These are phyloP conservation scores for Rhizopogon sp. DNA, from an alignment of 768 basidiomycete genomes.

Conservation along the genomic window DNA sequence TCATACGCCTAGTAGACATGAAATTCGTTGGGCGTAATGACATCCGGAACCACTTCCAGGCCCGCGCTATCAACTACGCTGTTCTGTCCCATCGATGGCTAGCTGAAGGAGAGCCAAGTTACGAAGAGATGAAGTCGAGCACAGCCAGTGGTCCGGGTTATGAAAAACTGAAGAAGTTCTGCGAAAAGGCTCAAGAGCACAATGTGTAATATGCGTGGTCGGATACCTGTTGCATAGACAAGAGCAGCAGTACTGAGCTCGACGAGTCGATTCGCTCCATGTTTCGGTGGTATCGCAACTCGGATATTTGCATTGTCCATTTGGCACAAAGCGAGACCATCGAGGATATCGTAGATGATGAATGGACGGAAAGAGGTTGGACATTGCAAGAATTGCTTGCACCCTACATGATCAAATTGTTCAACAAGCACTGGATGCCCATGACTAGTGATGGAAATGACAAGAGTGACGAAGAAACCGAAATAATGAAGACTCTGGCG, in stretches of 20 bases:
- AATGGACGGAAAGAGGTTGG: constrained; percentile 5
- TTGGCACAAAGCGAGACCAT: background rate
- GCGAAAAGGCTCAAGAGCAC: too few relatives aligned
- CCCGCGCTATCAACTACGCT: background rate
- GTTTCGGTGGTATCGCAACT: constrained; percentile 10
- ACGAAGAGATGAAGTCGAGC: background rate
- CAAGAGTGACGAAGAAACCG: too few relatives aligned
- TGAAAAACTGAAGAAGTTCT: background rate
- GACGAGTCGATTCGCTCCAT: constrained; percentile 11
- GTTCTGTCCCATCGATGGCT: constrained; percentile 4
- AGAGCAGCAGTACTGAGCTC: constrained; percentile 10
- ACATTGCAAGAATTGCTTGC: constrained; percentile 5
- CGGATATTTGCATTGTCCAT: constrained; percentile 7
- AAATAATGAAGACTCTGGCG: too few relatives aligned
- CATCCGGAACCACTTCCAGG: constrained; percentile 13
- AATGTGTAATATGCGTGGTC: background rate
- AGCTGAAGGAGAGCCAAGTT: background rate
- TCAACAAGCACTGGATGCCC: constrained; percentile 1
- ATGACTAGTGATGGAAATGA: too few relatives aligned
- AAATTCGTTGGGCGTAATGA: constrained; percentile 17
- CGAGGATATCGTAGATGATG: too few relatives aligned
- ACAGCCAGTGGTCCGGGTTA: background rate
- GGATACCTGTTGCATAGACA: constrained; percentile 10
- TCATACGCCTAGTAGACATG: constrained; percentile 18
- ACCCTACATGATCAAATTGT: constrained; percentile 1